phyloP scores from a whole-genome alignment of 345 rosid species.

The Trapa incisa region DNA sequence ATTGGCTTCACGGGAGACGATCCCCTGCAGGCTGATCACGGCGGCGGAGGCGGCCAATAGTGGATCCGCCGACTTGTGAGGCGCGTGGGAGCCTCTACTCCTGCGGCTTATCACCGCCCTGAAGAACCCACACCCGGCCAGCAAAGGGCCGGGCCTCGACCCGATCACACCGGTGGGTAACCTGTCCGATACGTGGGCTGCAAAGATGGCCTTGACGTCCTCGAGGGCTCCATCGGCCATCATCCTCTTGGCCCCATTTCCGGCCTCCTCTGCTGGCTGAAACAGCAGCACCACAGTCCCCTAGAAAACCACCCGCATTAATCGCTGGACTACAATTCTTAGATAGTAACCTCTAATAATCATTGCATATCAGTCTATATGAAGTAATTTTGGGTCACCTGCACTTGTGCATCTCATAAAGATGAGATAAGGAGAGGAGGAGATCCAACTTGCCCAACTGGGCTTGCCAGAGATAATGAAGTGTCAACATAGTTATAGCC shows the following conservation, averaged over 20 bases:
- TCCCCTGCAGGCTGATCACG: conserved; percentile 67
- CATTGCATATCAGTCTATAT: no score
- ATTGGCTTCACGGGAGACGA: conserved; percentile 79
- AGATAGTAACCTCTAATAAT: no score
- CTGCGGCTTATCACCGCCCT: conserved; percentile 38
- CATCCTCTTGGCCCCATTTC: conserved; percentile 84
- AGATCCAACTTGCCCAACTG: no score
- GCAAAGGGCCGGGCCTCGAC: conserved; percentile 74
- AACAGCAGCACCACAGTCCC: conserved; percentile 78
- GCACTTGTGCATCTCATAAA: no score
- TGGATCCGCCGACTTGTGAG: conserved; percentile 27
- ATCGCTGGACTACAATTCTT: no score
- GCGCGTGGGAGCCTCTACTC: conserved; percentile 15
- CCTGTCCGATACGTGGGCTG: conserved; percentile 71
- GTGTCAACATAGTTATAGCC: no score
- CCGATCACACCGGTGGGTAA: conserved; percentile 67
- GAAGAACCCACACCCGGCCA: conserved; percentile 89
- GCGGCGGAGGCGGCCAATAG: conserved; percentile 67
- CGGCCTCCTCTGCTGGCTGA: conserved; percentile 97
- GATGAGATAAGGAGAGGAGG: no score
- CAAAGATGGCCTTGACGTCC: conserved; percentile 67
- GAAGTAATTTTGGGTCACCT: no score
- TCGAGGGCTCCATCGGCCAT: conserved; percentile 66
- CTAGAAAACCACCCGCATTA: conserved; percentile 16
- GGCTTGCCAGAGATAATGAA: no score